Evolutionary conservation across 768 basidiomycete genomes (phyloP).

Genomic region (Boletus bicolor): DNA sequence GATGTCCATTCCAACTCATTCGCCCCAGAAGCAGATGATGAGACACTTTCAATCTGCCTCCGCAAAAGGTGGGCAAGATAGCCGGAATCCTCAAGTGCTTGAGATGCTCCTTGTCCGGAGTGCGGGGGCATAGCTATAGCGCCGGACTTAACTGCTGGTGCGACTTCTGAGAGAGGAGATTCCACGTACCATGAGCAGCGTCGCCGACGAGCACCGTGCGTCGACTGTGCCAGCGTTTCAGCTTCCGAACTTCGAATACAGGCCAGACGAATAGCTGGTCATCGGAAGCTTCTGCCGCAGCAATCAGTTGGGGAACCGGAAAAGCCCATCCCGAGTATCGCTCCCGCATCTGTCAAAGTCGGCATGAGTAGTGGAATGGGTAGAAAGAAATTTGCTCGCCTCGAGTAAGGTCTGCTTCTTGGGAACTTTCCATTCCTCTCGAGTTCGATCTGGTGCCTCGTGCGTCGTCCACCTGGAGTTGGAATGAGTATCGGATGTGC

Average conservation of each 20-base stretch:
- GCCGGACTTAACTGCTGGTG: not conserved
- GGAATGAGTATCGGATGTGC: not conserved
- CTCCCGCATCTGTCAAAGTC: slow-evolving; percentile 17
- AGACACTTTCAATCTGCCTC: slow-evolving; percentile 3
- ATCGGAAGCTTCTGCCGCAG: slow-evolving; percentile 15
- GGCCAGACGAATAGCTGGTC: slow-evolving; percentile 27
- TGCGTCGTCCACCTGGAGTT: slow-evolving; percentile 29
- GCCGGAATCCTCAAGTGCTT: slow-evolving; percentile 29
- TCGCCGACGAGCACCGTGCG: slow-evolving; percentile 30
- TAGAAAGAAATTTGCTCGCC: slow-evolving; percentile 3
- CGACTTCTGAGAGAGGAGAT: not conserved
- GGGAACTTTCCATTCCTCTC: slow-evolving; percentile 30
- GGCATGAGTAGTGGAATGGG: not conserved
- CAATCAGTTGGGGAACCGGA: slow-evolving; percentile 28
- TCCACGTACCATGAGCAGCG: slow-evolving; percentile 30
- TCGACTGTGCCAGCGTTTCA: slow-evolving; percentile 25
- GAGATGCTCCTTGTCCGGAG: slow-evolving; percentile 32
- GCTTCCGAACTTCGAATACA: slow-evolving; percentile 23
- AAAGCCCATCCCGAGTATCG: slow-evolving; percentile 29
- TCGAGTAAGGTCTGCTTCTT: slow-evolving; percentile 20
- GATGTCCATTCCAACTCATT: slow-evolving; percentile 12
- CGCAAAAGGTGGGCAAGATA: slow-evolving; percentile 30
- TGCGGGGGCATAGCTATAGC: slow-evolving; percentile 31
- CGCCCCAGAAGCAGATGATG: not conserved
- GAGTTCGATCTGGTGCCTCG: slow-evolving; percentile 24